Percentiles rank a stretch among this genome's conserved stretches.
Conservation (phyloP, 257 asterid species). For the Salvia hispanica region DNA sequence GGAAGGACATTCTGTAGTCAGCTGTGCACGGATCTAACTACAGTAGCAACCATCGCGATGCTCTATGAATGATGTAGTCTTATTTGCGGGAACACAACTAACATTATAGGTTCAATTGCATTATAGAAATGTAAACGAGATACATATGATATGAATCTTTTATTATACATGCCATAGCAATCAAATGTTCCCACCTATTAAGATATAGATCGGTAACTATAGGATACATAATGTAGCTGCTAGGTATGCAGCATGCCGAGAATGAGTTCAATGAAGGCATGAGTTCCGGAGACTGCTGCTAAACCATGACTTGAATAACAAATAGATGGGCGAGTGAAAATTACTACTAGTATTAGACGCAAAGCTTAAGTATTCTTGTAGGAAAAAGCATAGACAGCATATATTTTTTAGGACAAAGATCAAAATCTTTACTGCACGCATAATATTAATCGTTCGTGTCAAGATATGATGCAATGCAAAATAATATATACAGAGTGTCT, state of each 20-base stretch:
- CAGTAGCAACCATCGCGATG: background rate
- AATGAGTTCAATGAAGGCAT: background rate
- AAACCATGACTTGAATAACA: too few species aligned
- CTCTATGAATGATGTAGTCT: background rate
- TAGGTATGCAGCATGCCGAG: background rate
- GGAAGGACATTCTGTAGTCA: background rate
- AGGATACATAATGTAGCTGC: background rate
- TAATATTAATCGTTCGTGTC: slow-evolving; percentile 6
- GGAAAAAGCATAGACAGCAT: background rate
- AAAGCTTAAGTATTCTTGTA: slow-evolving; percentile 12
- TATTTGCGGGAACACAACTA: background rate
- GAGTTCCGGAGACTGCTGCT: too few species aligned
- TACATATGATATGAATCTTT: slow-evolving; percentile 4
- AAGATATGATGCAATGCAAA: slow-evolving; percentile 3
- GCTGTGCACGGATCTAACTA: background rate
- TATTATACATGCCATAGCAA: slow-evolving; percentile 5
- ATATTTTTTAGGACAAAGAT: background rate
- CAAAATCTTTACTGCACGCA: background rate
- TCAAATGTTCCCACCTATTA: background rate
- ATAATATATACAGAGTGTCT: background rate
- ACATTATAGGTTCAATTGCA: background rate
- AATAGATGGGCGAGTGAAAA: slow-evolving; percentile 2
- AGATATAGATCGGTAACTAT: slow-evolving; percentile 6
- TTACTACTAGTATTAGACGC: background rate
- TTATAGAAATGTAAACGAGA: background rate